These are phyloP conservation scores for Cladorrhinum sp. DNA, from an alignment of 2,329 filamentous ascomycete species.

Conservation along the genomic window DNA sequence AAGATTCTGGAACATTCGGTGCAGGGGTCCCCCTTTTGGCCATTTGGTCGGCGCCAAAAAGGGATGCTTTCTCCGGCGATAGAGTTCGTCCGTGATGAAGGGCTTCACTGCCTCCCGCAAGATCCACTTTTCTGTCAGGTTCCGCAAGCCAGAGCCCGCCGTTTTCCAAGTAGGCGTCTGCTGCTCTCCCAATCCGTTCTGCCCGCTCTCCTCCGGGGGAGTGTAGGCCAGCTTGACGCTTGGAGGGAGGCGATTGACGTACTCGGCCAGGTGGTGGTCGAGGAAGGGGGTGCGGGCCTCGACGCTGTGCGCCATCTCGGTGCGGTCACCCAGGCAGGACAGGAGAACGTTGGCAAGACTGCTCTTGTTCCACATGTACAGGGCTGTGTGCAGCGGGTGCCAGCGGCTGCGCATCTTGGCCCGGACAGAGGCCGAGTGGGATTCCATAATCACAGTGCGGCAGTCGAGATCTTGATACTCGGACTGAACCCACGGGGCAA, in stretches of 20 bases:
- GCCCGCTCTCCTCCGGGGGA: neutral
- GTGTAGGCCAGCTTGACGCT: slow-evolving; percentile 27
- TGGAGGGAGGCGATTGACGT: slow-evolving; percentile 30
- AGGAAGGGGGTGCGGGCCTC: slow-evolving; percentile 35
- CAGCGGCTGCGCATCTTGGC: slow-evolving; percentile 25
- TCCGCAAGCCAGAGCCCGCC: slow-evolving; percentile 9
- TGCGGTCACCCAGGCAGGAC: slow-evolving; percentile 31
- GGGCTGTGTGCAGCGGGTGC: slow-evolving; percentile 29
- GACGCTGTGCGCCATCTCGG: slow-evolving; percentile 36
- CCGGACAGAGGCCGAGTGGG: slow-evolving; percentile 17
- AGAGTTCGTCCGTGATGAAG: slow-evolving; percentile 51
- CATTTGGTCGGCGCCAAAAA: slow-evolving; percentile 45
- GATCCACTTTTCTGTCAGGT: slow-evolving; percentile 46
- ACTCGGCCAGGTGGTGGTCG: slow-evolving; percentile 32
- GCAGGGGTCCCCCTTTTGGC: slow-evolving; percentile 40
- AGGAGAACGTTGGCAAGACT: slow-evolving; percentile 30
- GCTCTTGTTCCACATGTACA: slow-evolving; percentile 29
- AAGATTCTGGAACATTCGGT: slow-evolving; percentile 32
- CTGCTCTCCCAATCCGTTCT: neutral
- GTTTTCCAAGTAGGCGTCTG: neutral
- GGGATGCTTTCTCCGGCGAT: slow-evolving; percentile 46
- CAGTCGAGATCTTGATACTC: slow-evolving; percentile 5
- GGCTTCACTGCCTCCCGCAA: slow-evolving; percentile 47
- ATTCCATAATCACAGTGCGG: slow-evolving; percentile 14
- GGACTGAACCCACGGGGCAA: slow-evolving; percentile 11